Percentiles rank a stretch among this genome's conserved stretches.
Conservation (phyloP, 352 stramenopile genomes). For the Globisporangium emineosum region DNA sequence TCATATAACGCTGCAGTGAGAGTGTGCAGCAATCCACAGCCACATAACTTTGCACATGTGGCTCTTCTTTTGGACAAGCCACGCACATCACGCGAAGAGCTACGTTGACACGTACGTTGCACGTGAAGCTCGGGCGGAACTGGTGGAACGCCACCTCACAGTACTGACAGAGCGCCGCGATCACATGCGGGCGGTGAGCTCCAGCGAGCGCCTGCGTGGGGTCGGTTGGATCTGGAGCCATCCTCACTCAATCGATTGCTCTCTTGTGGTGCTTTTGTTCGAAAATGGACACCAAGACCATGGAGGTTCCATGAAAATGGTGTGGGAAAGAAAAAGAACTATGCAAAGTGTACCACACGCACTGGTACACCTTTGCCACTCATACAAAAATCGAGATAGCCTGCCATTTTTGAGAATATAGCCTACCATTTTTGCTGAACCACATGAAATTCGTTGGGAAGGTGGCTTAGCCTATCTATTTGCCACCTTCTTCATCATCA, state of each 20-base stretch:
- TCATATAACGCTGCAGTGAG: not conserved
- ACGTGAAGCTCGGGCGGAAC: constrained; percentile 33
- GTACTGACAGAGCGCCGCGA: constrained; percentile 31
- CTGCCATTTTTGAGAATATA: constrained; percentile 5
- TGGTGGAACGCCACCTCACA: constrained; percentile 42
- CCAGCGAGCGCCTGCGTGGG: not conserved
- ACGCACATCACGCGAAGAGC: not conserved
- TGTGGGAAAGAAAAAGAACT: not conserved
- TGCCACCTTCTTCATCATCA: constrained; percentile 9
- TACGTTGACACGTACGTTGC: constrained; percentile 33
- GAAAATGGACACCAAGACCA: constrained; percentile 2
- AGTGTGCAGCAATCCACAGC: not conserved
- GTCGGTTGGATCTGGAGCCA: not conserved
- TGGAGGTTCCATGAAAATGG: constrained; percentile 2
- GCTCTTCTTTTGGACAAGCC: not conserved
- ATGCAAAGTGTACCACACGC: not conserved
- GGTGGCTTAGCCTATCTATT: constrained; percentile 7
- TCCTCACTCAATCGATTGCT: not conserved
- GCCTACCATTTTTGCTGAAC: not conserved
- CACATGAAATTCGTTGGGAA: not conserved
- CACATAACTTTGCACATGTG: not conserved
- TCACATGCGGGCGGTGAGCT: not conserved
- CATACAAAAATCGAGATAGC: not conserved
- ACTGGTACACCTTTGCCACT: constrained; percentile 2
- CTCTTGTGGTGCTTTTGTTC: constrained; percentile 3